Evolutionary conservation across 2,329 filamentous ascomycete species (phyloP).

Genomic region (Calonectria hongkongensis): DNA sequence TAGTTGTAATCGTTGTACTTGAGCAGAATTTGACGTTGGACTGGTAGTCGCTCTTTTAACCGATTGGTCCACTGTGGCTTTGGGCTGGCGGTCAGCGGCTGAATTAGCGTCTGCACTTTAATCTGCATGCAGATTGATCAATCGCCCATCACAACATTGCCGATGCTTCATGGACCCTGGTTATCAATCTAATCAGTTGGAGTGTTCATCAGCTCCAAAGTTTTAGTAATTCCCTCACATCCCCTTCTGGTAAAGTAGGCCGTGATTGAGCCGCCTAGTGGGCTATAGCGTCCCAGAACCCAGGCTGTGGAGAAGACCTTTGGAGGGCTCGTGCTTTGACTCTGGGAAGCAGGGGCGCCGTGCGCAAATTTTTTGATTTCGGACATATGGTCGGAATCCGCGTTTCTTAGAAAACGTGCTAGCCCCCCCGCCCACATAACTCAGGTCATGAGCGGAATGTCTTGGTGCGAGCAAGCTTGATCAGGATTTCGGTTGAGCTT

Average conservation of each 20-base stretch:
- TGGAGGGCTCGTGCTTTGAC: background rate
- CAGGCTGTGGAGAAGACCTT: background rate
- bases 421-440: background rate
- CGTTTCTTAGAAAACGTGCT: background rate
- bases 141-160: background rate
- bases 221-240: constrained; percentile 15
- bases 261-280: constrained; percentile 3
- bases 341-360: background rate
- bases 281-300: background rate
- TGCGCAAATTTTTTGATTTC: constrained; percentile 17
- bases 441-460: background rate
- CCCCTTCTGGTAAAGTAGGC: background rate
- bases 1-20: background rate
- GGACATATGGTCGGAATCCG: constrained; percentile 22
- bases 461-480: background rate
- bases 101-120: background rate
- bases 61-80: background rate
- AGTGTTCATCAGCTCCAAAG: background rate
- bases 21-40: background rate
- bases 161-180: background rate
- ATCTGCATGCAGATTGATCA: constrained; percentile 8
- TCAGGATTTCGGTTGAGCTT: background rate
- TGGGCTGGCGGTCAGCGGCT: background rate
- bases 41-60: background rate
- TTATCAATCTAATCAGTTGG: constrained; percentile 20